Evolutionary conservation across 2,329 filamentous ascomycete genomes (phyloP), one percentile per base, ranked within the genome.

Genomic region (Colletotrichum liriopes): DNA sequence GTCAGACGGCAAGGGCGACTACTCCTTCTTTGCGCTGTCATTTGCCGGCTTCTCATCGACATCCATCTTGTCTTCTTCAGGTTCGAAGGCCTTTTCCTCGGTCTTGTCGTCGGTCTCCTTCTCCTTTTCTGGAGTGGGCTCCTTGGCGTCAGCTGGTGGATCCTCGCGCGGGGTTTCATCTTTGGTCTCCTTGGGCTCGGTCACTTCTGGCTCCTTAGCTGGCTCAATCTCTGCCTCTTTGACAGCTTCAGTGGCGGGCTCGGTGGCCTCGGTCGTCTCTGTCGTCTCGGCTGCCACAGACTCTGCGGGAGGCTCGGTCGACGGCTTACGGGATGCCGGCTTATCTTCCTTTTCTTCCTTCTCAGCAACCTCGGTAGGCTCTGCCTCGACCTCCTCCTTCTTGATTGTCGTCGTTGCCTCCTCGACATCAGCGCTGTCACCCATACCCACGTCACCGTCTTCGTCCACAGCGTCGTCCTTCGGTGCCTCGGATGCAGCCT

Each of bases 361-460:
- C 47, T 72, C 74, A 7, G 82, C 77, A 35, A 79, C 78, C 23
- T 79, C 74, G 2, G 81, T 77, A 1, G 81, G 75, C 32, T 77
- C 78, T 2, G 78, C 75, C 59, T 85, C 82, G 5, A 74, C 74
- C 7, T 85, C 84, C 51, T 85, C 83, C 41, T 81, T 80, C 69
- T 85, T 84, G 56, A 85, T 83, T 29, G 65, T 65, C 9, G 77
- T 75, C n/a, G 81, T 76, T 29, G 78, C 77, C 51, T 78, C 77
- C 16, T 80, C 76, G 12, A 75, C 75, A 1, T 80, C 73, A 0
- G 79, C 78, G 2, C 82, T 74, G 54, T 84, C 85, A 2, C 79
- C 81, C 86, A 89, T 89, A 12, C 86, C 85, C 8, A 89, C 81
- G 75, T 89, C 86, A 16, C 86, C 86, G 68, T 88, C 86, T 2